These are phyloP conservation scores for Glycine latifolia DNA, from an alignment of 306 rosid species.

Conservation along the genomic window DNA sequence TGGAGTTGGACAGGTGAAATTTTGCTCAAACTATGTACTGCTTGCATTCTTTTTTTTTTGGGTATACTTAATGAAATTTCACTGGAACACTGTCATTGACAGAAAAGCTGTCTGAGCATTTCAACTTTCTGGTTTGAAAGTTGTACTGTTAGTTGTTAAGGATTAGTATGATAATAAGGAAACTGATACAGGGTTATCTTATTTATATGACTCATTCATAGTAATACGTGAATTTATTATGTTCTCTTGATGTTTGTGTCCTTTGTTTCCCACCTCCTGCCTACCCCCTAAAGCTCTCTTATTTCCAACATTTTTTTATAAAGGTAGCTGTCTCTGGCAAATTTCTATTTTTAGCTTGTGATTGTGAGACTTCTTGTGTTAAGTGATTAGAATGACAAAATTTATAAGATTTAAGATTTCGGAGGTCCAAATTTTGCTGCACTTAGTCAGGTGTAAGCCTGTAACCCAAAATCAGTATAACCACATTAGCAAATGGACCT, in stretches of 20 bases:
- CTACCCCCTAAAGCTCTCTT: no score
- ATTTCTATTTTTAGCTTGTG: slow-evolving; percentile 5
- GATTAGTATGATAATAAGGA: neutral
- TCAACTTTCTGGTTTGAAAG: neutral
- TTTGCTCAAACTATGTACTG: slow-evolving; percentile 5
- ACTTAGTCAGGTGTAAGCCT: no score
- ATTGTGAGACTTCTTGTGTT: neutral
- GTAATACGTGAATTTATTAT: neutral
- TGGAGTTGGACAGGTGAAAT: slow-evolving; percentile 89
- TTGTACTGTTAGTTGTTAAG: neutral
- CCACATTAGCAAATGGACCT: neutral
- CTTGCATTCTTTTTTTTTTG: neutral
- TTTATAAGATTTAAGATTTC: no score
- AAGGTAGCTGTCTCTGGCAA: neutral
- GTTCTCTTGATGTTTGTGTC: neutral
- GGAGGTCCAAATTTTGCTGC: no score
- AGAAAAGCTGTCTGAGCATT: neutral
- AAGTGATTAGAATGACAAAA: neutral
- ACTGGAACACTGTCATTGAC: neutral
- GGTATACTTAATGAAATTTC: neutral
- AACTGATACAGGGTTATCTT: neutral
- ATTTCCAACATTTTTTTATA: neutral
- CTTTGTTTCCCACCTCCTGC: no score
- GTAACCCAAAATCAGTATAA: neutral
- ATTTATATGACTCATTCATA: neutral